Percentiles rank a stretch among this genome's conserved stretches.
phyloP scores from a whole-genome alignment of 2,329 filamentous ascomycete genomes.

The Paracamarosporium sp. region DNA sequence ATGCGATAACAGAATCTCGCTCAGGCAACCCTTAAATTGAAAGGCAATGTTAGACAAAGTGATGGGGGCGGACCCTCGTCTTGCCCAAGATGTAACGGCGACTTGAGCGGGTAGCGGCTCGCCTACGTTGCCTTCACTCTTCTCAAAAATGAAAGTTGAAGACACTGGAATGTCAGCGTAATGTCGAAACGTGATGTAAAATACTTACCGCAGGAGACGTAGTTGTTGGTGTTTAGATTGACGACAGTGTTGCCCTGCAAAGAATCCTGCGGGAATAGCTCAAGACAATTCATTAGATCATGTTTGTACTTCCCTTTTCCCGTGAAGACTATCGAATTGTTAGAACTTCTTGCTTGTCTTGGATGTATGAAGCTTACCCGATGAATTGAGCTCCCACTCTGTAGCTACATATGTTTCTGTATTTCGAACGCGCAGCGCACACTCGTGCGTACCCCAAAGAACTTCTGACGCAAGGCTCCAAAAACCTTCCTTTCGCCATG shows the following conservation, averaged over 20 bases:
- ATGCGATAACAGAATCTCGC: slow-evolving; percentile 40
- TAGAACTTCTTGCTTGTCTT: slow-evolving; percentile 1
- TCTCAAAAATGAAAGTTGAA: slow-evolving; percentile 60
- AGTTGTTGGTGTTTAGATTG: slow-evolving; percentile 55
- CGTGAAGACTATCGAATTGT: slow-evolving; percentile 32
- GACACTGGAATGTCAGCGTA: slow-evolving; percentile 49
- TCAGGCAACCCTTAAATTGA: slow-evolving; percentile 58
- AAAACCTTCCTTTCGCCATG: slow-evolving; percentile 68
- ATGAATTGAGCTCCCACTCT: slow-evolving; percentile 62
- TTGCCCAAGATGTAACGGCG: slow-evolving; percentile 57
- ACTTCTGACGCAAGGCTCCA: slow-evolving; percentile 62
- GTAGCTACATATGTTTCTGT: slow-evolving; percentile 58
- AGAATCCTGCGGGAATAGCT: slow-evolving; percentile 43
- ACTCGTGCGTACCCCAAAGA: slow-evolving; percentile 61
- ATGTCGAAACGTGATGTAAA: slow-evolving; percentile 34
- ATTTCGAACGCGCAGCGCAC: slow-evolving; percentile 55
- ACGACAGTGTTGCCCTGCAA: slow-evolving; percentile 51
- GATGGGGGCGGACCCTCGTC: slow-evolving; percentile 54
- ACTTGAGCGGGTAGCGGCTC: slow-evolving; percentile 65
- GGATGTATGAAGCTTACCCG: slow-evolving; percentile 25
- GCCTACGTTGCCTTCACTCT: slow-evolving; percentile 64
- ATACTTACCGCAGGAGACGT: slow-evolving; percentile 58
- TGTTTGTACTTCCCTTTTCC: slow-evolving; percentile 46
- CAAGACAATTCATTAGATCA: slow-evolving; percentile 57
- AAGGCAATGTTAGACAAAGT: slow-evolving; percentile 57